phyloP scores from a whole-genome alignment of 2,329 filamentous ascomycete genomes.

The Colletotrichum tropicale region DNA sequence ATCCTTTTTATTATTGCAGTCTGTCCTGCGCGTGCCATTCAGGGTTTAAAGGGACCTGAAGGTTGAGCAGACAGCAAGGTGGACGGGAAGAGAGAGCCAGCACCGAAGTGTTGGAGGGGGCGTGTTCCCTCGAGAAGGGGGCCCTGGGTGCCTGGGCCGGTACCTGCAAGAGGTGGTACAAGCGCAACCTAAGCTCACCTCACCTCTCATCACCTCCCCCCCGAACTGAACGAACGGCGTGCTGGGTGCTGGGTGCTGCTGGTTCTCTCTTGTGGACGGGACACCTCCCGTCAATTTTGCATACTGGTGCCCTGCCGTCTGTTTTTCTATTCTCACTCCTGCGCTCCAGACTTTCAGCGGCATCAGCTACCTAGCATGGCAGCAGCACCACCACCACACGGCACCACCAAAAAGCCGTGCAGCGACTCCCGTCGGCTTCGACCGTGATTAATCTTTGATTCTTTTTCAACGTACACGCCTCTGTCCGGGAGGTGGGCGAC shows the following conservation, averaged over 20 bases:
- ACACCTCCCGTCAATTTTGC: neutral
- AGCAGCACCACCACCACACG: neutral
- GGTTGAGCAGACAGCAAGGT: neutral
- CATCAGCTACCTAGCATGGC: neutral
- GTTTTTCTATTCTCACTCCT: neutral
- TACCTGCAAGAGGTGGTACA: conserved; percentile 13
- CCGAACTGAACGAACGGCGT: neutral
- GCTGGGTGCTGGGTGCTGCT: neutral
- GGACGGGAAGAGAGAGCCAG: neutral
- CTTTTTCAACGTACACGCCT: neutral
- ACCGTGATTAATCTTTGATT: neutral
- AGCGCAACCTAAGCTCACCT: neutral
- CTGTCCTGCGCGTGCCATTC: neutral
- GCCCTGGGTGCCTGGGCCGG: neutral
- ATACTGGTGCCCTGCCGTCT: neutral
- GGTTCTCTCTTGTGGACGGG: neutral
- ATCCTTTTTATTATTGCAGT: neutral
- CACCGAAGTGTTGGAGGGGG: conserved; percentile 6
- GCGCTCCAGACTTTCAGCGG: neutral
- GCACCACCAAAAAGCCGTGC: neutral
- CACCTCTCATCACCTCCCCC: neutral
- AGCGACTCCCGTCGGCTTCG: neutral
- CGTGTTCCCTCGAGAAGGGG: neutral
- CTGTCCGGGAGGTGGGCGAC: conserved; percentile 1
- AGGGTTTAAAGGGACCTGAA: neutral